Evolutionary conservation across 1,139 yeast genomes (phyloP), one percentile per base, ranked within the genome.

Genomic region (Suhomyces guaymorum): DNA sequence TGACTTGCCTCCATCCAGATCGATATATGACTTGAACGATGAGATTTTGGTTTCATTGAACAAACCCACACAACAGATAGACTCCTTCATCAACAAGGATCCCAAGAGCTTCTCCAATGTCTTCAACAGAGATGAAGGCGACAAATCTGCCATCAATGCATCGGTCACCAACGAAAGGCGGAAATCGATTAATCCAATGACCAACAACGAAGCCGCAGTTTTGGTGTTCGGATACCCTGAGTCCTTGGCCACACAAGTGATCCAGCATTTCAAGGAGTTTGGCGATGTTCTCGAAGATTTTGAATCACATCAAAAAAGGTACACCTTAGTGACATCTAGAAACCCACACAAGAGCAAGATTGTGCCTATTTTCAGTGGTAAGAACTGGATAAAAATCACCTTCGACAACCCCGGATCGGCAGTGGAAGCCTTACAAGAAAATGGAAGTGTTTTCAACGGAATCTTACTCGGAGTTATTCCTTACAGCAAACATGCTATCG

Each of bases 161-260:
- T n/a, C 32, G 8, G 15, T 16, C 3, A 2, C 28, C 10, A 32
- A 37, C 24, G 39, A 28, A 36, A 41, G 23, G 31, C 38, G 24
- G 28, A 39, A 35, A 18, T 27, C 52, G 23, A 36, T 44, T 12
- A 57, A 55, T 39, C 57, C 65, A 8, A 44, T 59, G 38, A 44
- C 47, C 29, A 48, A 57, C 33, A 59, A 61, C 20, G 86, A 79
- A 41, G 68, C 79, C 30, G 87, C 95, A 0, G 85, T 92, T 2
- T 63, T 89, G 26, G 88, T 90, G 9, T 89, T 87, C 61, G 97
- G 97, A 1, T 90, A 87, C 57, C 89, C 95, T 1, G 92, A 90
- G 50, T 70, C 78, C 3, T 67, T 82, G 45, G 78, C 94, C 4
- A 71, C 74, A 29, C 73, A 75, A 26, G 78, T 92, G 1, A 73